phyloP scores from a whole-genome alignment of 225 moss, liverwort and hornwort species.

The Physcomitrium patens region DNA sequence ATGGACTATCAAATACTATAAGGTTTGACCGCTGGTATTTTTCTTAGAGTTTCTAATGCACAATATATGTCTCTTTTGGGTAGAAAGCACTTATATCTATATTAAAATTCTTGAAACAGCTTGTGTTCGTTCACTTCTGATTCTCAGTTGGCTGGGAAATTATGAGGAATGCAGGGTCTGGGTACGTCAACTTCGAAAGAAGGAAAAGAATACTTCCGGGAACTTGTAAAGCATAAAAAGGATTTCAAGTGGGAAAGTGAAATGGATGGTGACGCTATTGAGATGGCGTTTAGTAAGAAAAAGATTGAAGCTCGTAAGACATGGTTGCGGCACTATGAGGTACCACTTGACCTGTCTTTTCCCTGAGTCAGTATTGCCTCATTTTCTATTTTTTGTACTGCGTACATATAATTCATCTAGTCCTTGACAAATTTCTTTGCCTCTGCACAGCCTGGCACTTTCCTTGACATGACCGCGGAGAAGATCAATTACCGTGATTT shows the following conservation, averaged over 20 bases:
- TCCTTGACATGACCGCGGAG: constrained; percentile 81
- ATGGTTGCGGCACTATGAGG: constrained; percentile 95
- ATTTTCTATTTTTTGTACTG: too few species aligned
- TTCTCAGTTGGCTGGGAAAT: background rate
- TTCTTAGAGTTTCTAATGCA: too few species aligned
- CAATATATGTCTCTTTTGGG: too few species aligned
- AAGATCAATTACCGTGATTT: constrained; percentile 91
- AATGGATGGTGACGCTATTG: constrained; percentile 93
- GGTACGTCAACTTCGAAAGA: constrained; percentile 93
- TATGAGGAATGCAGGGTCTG: constrained; percentile 65
- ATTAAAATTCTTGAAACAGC: background rate
- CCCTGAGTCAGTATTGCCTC: background rate
- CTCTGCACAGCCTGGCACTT: constrained; percentile 78
- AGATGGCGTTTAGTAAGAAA: constrained; percentile 99
- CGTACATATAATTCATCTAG: too few species aligned
- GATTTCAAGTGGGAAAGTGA: constrained; percentile 79
- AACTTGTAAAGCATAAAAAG: constrained; percentile 79
- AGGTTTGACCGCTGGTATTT: constrained; percentile 56
- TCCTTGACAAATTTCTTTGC: too few species aligned
- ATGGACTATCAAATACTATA: constrained; percentile 99
- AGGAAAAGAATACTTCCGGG: constrained; percentile 94
- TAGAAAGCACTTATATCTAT: background rate
- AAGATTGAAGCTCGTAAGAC: constrained; percentile 94
- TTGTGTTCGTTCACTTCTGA: background rate
- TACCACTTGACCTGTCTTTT: constrained; percentile 18